Conservation (phyloP, 495 filamentous ascomycete genomes). For the Penicillium pulvis region DNA sequence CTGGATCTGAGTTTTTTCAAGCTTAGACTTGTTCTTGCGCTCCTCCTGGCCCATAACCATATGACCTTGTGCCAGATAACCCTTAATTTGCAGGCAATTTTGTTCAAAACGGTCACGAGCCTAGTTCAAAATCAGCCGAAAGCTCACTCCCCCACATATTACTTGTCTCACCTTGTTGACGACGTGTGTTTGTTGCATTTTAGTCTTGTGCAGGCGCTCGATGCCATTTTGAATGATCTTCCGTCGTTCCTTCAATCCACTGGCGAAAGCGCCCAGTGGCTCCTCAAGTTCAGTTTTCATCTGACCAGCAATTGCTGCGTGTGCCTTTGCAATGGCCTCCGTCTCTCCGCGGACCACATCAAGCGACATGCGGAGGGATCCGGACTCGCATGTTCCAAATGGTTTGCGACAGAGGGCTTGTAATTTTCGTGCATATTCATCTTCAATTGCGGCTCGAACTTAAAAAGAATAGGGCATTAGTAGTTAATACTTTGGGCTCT, state of each 20-base stretch:
- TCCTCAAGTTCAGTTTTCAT: conserved; percentile 99
- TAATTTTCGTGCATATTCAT: conserved; percentile 95
- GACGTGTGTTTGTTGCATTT: conserved; percentile 83
- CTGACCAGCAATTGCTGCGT: conserved; percentile 84
- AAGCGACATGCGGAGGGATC: conserved; percentile 79
- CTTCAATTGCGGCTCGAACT: conserved; percentile 93
- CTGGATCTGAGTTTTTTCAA: conserved; percentile 98
- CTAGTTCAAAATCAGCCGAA: conserved; percentile 39
- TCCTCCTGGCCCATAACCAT: conserved; percentile 99
- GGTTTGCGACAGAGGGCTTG: conserved; percentile 83
- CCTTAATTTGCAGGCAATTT: conserved; percentile 97
- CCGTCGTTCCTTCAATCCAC: conserved; percentile 89
- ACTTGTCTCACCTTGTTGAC: conserved; percentile 78
- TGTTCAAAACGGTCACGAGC: conserved; percentile 93
- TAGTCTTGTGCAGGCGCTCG: conserved; percentile 90
- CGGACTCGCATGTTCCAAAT: conserved; percentile 84
- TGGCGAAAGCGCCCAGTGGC: conserved; percentile 85
- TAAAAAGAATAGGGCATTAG: conserved; percentile 10
- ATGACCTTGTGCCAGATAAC: conserved; percentile 96
- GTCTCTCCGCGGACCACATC: conserved; percentile 87
- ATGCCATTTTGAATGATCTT: conserved; percentile 94
- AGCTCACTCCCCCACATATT: background rate
- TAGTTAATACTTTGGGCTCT: background rate
- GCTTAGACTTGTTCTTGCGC: conserved; percentile 96
- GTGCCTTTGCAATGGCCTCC: conserved; percentile 92